Evolutionary conservation across 2,329 filamentous ascomycete genomes (phyloP).

Genomic region (Drechslera avenae): DNA sequence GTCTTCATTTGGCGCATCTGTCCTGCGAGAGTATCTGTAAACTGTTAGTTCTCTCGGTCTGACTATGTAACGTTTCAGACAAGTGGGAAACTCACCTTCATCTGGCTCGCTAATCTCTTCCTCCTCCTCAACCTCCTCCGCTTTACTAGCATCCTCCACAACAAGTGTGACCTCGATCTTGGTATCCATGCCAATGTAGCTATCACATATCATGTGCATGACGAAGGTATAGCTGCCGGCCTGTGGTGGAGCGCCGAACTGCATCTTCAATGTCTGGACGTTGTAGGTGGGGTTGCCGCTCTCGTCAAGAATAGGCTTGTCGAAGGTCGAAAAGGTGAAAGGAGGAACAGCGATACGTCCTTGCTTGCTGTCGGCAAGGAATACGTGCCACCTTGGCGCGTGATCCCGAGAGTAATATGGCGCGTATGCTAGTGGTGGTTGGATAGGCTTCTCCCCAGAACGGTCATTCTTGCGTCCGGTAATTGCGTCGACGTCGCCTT

Average conservation of each 20-base stretch:
- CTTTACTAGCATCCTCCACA: constrained; percentile 88
- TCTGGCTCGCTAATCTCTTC: constrained; percentile 98
- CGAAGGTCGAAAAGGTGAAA: constrained; percentile 92
- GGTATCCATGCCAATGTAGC: constrained; percentile 91
- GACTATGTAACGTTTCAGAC: background rate
- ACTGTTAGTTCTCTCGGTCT: constrained; percentile 28
- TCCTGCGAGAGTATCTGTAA: constrained; percentile 80
- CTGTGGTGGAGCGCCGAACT: constrained; percentile 93
- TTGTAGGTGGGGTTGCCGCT: constrained; percentile 88
- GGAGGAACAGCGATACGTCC: constrained; percentile 96
- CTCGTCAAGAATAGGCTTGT: constrained; percentile 82
- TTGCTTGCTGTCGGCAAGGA: constrained; percentile 91
- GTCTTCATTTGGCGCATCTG: constrained; percentile 89
- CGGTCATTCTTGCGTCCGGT: constrained; percentile 74
- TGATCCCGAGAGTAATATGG: constrained; percentile 90
- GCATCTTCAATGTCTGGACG: constrained; percentile 94
- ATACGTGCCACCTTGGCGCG: constrained; percentile 89
- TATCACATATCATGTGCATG: constrained; percentile 92
- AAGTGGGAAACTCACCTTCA: constrained; percentile 71
- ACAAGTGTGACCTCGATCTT: constrained; percentile 88
- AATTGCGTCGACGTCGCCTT: constrained; percentile 87
- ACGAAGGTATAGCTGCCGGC: constrained; percentile 92
- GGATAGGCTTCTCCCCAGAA: constrained; percentile 67
- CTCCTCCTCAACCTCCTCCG: constrained; percentile 77
- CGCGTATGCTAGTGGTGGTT: constrained; percentile 85